Evolutionary conservation across 257 asterid genomes (phyloP), one percentile per base, ranked within the genome.

Genomic region (Nicotiana benthamiana): DNA sequence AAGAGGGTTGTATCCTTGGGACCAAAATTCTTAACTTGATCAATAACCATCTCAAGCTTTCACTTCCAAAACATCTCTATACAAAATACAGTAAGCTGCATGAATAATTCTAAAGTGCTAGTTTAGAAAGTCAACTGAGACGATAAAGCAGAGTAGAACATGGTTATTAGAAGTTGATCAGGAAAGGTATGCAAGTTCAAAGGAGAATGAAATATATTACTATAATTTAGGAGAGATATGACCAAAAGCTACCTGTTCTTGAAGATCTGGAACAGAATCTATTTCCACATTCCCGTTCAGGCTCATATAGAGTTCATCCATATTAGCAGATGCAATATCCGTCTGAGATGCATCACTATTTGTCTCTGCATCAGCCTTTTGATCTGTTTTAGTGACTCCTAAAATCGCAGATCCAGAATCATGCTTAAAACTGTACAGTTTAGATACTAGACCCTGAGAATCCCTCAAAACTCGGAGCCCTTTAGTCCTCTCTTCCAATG

Each of bases 231-330:
- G 57, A 30, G 34, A 20, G 22, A 40, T 10, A 36, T 43, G 34
- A 70, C 54, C 20, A 43, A 26, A 83, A 75, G 83, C 75, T 85
- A 95, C 98, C 97, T 92, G 98, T 81, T 91, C 97, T 86, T 93
- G 90, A 88, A 91, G 95, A 90, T 92, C 93, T 81, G 93, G 93
- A 57, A 87, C 87, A 83, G 97, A 87, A 86, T 90, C 92, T 22
- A 62, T 84, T 89, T 87, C 96, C 81, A 64, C 82, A 32, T 80
- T 83, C 75, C 91, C 93, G 80, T 89, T 90, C 80, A 82, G 65
- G 75, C 85, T 81, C 86, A 80, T 66, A 77, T 66, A 87, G 22
- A 86, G 85, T 67, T 52, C 88, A 80, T 87, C 88, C 48, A 53
- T 81, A 64, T 88, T 84, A 81, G 82, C 84, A 83, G 90, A 84